phyloP scores from a whole-genome alignment of 2,329 filamentous ascomycete genomes.

The Sarocladiaceae sp. region DNA sequence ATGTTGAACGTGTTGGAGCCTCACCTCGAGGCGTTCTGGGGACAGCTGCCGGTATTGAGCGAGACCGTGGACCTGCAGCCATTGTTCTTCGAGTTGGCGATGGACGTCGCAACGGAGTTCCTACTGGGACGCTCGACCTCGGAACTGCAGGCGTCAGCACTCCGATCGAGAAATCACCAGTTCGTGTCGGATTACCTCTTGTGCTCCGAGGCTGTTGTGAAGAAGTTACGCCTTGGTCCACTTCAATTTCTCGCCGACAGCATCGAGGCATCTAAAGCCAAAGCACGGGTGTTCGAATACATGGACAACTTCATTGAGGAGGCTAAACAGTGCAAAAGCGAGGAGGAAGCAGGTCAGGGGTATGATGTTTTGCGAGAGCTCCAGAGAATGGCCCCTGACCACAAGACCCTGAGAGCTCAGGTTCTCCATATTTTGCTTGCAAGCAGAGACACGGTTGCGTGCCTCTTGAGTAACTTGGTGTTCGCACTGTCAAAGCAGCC shows the following conservation, averaged over 20 bases:
- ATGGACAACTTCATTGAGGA: constrained; percentile 40
- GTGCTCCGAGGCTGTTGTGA: constrained; percentile 27
- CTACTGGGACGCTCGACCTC: constrained; percentile 29
- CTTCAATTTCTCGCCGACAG: constrained; percentile 25
- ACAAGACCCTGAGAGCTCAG: constrained; percentile 33
- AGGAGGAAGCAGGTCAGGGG: constrained; percentile 18
- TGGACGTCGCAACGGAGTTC: constrained; percentile 47
- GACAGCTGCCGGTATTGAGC: constrained; percentile 18
- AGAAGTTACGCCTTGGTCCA: constrained; percentile 27
- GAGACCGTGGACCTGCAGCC: constrained; percentile 35
- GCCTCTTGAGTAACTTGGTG: constrained; percentile 38
- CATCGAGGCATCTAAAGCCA: constrained; percentile 20
- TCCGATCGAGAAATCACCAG: constrained; percentile 25
- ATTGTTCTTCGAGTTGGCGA: constrained; percentile 42
- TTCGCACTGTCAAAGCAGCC: constrained; percentile 36
- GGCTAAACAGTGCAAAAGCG: constrained; percentile 20
- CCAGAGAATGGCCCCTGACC: constrained; percentile 21
- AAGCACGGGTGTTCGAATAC: constrained; percentile 30
- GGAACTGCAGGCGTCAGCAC: constrained; percentile 17
- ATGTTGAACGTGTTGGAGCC: constrained; percentile 25
- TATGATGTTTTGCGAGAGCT: constrained; percentile 48
- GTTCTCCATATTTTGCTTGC: constrained; percentile 40
- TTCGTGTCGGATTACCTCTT: constrained; percentile 30
- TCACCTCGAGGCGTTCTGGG: constrained; percentile 35
- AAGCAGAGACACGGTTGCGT: constrained; percentile 43